Percentiles rank a stretch among this genome's conserved stretches.
Conservation (phyloP, 1,284 basidiomycete species). For the Apiotrichum akiyoshidainum region DNA sequence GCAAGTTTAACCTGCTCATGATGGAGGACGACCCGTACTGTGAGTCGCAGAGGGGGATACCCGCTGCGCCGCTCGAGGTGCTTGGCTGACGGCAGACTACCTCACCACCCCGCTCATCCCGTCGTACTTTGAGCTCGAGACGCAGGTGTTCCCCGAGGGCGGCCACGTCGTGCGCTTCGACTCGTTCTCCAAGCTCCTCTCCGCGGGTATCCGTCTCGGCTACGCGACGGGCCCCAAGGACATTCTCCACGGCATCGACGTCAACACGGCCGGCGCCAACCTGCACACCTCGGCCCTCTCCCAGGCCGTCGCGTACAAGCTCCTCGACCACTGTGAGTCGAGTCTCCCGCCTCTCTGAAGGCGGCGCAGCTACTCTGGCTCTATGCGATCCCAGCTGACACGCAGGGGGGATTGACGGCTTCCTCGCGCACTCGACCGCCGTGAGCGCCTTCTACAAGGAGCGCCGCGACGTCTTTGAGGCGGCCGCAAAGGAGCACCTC, state of each 20-base stretch:
- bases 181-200: slow-evolving; percentile 82
- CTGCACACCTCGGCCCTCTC: slow-evolving; percentile 74
- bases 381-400: not conserved
- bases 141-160: slow-evolving; percentile 50
- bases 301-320: slow-evolving; percentile 67
- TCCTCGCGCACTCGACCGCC: slow-evolving; percentile 65
- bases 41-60: slow-evolving; percentile 16
- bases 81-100: slow-evolving; percentile 56
- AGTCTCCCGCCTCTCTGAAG: too few species aligned
- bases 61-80: too few species aligned
- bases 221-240: slow-evolving; percentile 75
- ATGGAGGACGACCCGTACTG: slow-evolving; percentile 84
- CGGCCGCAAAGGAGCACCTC: slow-evolving; percentile 69
- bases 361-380: too few species aligned
- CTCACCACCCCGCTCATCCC: slow-evolving; percentile 57
- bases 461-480: slow-evolving; percentile 75
- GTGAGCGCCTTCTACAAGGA: slow-evolving; percentile 76
- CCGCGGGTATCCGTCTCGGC: slow-evolving; percentile 64
- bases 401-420: slow-evolving; percentile 65
- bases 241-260: slow-evolving; percentile 71
- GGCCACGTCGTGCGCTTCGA: slow-evolving; percentile 84
- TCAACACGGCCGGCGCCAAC: slow-evolving; percentile 60
- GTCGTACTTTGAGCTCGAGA: slow-evolving; percentile 77
- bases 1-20: slow-evolving; percentile 74
- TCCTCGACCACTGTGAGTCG: slow-evolving; percentile 67